Percentiles rank a stretch among this genome's conserved stretches.
These are phyloP conservation scores for Iberis amara DNA, from an alignment of 441 rosid species.

Conservation along the genomic window DNA sequence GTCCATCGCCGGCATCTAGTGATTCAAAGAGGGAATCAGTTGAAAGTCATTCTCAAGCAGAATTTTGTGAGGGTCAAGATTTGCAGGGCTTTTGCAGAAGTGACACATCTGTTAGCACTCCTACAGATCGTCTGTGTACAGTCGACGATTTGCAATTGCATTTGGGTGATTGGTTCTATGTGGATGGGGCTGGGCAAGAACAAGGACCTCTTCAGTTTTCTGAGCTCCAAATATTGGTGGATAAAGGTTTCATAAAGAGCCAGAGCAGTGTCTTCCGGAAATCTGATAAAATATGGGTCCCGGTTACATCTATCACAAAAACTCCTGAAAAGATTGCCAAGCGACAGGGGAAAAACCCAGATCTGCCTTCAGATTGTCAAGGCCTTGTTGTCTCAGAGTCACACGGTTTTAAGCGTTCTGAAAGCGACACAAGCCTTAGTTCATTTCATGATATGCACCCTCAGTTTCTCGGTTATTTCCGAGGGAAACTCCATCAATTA, in stretches of 20 bases:
- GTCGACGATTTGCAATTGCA: slow-evolving; percentile 74
- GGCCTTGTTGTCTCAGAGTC: slow-evolving; percentile 34
- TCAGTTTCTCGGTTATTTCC: slow-evolving; percentile 87
- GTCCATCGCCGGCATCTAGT: slow-evolving; percentile 53
- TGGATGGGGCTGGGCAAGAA: slow-evolving; percentile 94
- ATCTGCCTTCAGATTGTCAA: slow-evolving; percentile 37
- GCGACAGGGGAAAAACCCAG: slow-evolving; percentile 32
- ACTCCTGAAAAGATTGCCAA: slow-evolving; percentile 40
- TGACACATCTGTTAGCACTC: slow-evolving; percentile 41
- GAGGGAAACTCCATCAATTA: slow-evolving; percentile 93
- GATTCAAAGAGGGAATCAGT: slow-evolving; percentile 57
- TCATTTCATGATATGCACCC: slow-evolving; percentile 73
- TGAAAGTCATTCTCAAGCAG: slow-evolving; percentile 58
- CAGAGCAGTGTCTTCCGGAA: slow-evolving; percentile 86
- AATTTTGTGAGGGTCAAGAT: slow-evolving; percentile 42
- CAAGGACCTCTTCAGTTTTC: slow-evolving; percentile 75
- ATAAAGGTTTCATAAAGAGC: slow-evolving; percentile 59
- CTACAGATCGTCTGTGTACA: slow-evolving; percentile 63
- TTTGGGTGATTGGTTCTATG: slow-evolving; percentile 92
- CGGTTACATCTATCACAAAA: slow-evolving; percentile 46
- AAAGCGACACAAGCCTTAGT: slow-evolving; percentile 30
- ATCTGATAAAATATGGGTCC: slow-evolving; percentile 89
- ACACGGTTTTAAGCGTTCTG: slow-evolving; percentile 31
- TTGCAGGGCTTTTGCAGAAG: slow-evolving; percentile 45
- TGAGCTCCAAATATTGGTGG: slow-evolving; percentile 67